A percentile compares a stretch with the other conserved stretches of the same genome.
Conservation (phyloP, 202 grass and related monocot genomes). For the Carex sylvatica region DNA sequence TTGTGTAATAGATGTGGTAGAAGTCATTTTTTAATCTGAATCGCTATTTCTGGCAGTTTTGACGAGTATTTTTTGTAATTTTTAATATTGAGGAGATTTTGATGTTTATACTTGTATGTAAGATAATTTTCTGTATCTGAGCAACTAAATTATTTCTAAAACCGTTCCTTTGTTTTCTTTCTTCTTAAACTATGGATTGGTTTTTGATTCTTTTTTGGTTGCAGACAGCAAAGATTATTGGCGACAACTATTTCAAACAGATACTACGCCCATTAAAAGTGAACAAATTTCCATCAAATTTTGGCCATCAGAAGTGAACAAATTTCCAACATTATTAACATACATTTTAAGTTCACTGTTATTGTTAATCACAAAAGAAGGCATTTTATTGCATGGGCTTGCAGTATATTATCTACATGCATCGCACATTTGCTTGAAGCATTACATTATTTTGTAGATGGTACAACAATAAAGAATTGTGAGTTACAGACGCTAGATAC, state of each 20-base stretch:
- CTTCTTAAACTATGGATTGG: not conserved
- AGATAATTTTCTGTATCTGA: not conserved
- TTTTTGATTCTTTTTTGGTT: not conserved
- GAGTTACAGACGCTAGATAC: not conserved
- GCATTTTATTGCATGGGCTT: constrained; percentile 11
- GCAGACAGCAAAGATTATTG: not conserved
- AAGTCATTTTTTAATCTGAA: not conserved
- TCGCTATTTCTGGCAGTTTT: not conserved
- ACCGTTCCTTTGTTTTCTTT: not conserved
- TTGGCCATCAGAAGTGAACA: not conserved
- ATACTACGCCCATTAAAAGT: too few relatives aligned
- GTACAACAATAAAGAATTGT: constrained; percentile 3
- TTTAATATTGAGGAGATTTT: not conserved
- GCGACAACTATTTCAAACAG: too few relatives aligned
- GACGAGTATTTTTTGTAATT: not conserved
- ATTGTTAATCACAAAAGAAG: not conserved
- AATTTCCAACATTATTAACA: not conserved
- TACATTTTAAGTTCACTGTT: not conserved
- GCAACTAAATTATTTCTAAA: not conserved
- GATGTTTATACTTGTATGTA: constrained; percentile 3
- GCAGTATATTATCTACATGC: not conserved
- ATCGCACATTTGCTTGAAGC: not conserved
- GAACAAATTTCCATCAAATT: too few relatives aligned
- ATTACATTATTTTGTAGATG: not conserved
- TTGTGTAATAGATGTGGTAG: not conserved